Base-by-base conservation (phyloP, 139 green algal species). In the Haematococcus lacustris region DNA sequence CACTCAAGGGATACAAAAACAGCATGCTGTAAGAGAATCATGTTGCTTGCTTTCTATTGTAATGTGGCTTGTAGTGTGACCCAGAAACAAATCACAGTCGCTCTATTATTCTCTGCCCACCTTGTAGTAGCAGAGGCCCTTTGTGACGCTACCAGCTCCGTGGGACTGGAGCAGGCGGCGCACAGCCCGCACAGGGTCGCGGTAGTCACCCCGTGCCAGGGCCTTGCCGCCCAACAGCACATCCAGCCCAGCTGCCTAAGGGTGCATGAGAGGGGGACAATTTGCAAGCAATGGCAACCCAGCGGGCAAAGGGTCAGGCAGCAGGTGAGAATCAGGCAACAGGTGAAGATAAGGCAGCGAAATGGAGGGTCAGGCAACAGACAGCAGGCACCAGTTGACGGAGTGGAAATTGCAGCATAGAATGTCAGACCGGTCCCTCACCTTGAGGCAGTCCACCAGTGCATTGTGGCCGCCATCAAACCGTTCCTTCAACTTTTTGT, bases 111-210 rank as follows among this genome's bases (percentile, higher is more conserved):
- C 13, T 57, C 47, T 28, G 28, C 35, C 3, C n/a, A 71, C 66
- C 66, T 71, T 71, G 41, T 62, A 23, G 28, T 26, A 7, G 21
- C 34, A 7, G 39, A 87, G 30, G 9, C 82, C 82, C 26, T 37
- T 51, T 1, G 83, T 80, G 26, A 89, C 13, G 43, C 33, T 74
- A 41, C 85, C 85, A 25, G 32, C 66, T 53, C 85, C 85, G 4
- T 81, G 35, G 66, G 83, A 76, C 64, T 84, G 85, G 13, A 90
- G 68, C 25, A 73, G 62, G 47, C 85, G 82, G 21, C 80, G 71
- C 69, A 88, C 73, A 6, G 76, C 70, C 28, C 77, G 75, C 23
- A 51, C 51, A 0, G 51, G 40, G 37, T 88, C 82, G 3, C 71
- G 66, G 80, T 88, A 87, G 37, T 80, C 71, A 1, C 79, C 85